phyloP scores from a whole-genome alignment of 2,329 filamentous ascomycete species.

The Cryphonectria nitschkei region DNA sequence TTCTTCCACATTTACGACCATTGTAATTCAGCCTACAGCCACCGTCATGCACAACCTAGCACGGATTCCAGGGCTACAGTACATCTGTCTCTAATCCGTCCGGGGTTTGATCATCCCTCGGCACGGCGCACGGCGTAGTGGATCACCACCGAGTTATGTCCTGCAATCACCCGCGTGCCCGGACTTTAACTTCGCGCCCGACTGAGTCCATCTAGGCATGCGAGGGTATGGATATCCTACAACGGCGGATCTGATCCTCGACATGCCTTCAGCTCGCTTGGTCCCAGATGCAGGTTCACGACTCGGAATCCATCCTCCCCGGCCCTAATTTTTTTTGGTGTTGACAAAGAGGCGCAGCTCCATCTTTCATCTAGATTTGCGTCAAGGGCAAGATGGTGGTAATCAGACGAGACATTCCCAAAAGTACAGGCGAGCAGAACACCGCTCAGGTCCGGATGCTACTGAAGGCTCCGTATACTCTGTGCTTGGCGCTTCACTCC shows the following conservation, averaged over 20 bases:
- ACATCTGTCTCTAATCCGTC: background rate
- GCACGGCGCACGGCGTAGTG: background rate
- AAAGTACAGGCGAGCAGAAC: background rate
- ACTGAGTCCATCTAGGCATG: background rate
- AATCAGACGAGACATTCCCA: background rate
- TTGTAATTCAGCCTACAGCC: conserved; percentile 1
- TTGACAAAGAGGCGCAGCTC: background rate
- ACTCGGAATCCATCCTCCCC: background rate
- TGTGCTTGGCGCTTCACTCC: conserved; percentile 4
- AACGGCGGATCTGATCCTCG: conserved; percentile 1
- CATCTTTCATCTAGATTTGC: background rate
- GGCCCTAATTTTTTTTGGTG: background rate
- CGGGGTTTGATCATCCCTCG: conserved; percentile 1
- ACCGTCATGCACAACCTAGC: background rate
- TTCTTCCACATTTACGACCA: background rate
- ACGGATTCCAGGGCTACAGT: background rate
- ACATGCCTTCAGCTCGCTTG: background rate
- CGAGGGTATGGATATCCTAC: background rate
- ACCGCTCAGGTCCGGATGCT: conserved; percentile 1
- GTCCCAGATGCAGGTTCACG: background rate
- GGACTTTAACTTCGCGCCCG: background rate
- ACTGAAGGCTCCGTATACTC: background rate
- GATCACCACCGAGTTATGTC: background rate
- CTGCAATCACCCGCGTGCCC: background rate
- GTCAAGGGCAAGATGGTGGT: background rate